A percentile compares a stretch with the other conserved stretches of the same genome.
Conservation (phyloP, 2,329 filamentous ascomycete species). For the Bipolaris sorokiniana region DNA sequence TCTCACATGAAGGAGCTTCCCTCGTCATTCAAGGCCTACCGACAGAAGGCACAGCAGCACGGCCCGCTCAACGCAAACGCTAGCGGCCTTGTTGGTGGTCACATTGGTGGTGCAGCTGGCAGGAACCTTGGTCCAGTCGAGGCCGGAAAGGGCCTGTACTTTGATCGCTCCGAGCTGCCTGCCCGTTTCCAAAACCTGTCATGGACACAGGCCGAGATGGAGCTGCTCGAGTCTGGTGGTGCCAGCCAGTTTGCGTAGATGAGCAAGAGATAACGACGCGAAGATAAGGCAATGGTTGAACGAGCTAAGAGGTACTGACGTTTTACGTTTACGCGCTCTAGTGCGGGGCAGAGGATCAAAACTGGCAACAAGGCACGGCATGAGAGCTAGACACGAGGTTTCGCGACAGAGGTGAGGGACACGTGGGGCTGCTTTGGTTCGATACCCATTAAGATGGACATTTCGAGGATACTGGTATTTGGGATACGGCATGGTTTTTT, state of each 20-base stretch:
- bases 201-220: slow-evolving; percentile 84
- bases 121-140: slow-evolving; percentile 73
- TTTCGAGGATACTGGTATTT: slow-evolving; percentile 22
- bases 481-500: slow-evolving; percentile 5
- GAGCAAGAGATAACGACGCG: slow-evolving; percentile 11
- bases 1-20: slow-evolving; percentile 71
- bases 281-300: slow-evolving; percentile 21
- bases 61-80: slow-evolving; percentile 64
- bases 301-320: slow-evolving; percentile 22
- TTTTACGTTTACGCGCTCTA: slow-evolving; percentile 28
- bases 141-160: slow-evolving; percentile 76
- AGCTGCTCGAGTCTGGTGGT: slow-evolving; percentile 92
- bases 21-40: slow-evolving; percentile 75
- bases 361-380: slow-evolving; percentile 4
- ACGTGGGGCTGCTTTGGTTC: slow-evolving; percentile 29
- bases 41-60: slow-evolving; percentile 78
- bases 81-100: slow-evolving; percentile 38
- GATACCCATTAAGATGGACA: slow-evolving; percentile 40
- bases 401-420: slow-evolving; percentile 27
- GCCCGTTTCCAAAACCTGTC: slow-evolving; percentile 77
- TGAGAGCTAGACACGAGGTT: slow-evolving; percentile 6
- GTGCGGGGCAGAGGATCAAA: slow-evolving; percentile 16
- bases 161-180: slow-evolving; percentile 89
- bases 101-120: slow-evolving; percentile 68
- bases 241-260: slow-evolving; percentile 67